Evolutionary conservation across 306 rosid species (phyloP).

Genomic region (Myrica gale): DNA sequence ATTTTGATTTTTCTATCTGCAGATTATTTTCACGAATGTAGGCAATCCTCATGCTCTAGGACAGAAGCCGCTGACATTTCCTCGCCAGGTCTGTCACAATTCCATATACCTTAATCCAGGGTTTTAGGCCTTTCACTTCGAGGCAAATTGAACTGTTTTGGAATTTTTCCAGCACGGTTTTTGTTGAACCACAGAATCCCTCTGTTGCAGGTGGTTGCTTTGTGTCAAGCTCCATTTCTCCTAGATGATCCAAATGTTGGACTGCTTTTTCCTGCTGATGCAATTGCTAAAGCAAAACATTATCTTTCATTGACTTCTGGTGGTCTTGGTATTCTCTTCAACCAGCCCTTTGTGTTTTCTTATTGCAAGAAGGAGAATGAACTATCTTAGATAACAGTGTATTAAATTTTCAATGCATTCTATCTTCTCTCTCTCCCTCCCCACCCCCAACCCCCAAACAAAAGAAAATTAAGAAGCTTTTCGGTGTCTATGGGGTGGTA

Average conservation of each 20-base stretch:
- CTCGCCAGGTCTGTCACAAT: conserved; percentile 80
- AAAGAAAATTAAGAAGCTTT: too few relatives aligned
- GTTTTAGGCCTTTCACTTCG: conserved; percentile 1
- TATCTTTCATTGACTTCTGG: conserved; percentile 77
- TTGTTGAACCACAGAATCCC: conserved; percentile 29
- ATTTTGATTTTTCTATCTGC: conserved; percentile 31
- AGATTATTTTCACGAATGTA: conserved; percentile 98
- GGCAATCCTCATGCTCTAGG: conserved; percentile 99
- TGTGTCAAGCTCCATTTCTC: conserved; percentile 98
- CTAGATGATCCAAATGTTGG: conserved; percentile 95
- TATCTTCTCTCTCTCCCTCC: background rate
- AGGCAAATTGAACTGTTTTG: conserved; percentile 11
- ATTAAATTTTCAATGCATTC: background rate
- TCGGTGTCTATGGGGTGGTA: background rate
- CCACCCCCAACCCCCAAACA: too few relatives aligned
- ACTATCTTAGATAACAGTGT: conserved; percentile 8
- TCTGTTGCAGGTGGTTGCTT: conserved; percentile 79
- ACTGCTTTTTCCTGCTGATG: conserved; percentile 94
- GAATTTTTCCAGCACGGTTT: background rate
- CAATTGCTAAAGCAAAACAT: conserved; percentile 90
- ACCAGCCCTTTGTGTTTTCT: conserved; percentile 20
- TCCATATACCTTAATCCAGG: conserved; percentile 25
- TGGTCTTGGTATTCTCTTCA: conserved; percentile 75
- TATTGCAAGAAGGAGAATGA: background rate
- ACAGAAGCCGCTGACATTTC: conserved; percentile 94